Evolutionary conservation across 768 basidiomycete species (phyloP).

Genomic region (Podaxis sp.): DNA sequence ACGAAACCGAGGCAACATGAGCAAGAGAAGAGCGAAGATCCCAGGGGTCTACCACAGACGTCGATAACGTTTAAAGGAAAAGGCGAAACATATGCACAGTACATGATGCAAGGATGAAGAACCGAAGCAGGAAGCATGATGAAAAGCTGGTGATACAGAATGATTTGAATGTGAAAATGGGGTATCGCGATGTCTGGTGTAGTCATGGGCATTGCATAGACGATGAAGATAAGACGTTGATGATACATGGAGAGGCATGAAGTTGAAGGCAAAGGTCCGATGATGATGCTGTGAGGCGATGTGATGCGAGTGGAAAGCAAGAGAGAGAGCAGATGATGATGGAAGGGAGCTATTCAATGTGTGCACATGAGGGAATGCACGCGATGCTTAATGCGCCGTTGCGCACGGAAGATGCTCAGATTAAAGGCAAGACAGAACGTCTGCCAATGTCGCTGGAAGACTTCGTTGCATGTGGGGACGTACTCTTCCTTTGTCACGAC

Average conservation of each 20-base stretch:
- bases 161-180: not conserved
- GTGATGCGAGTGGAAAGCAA: not conserved
- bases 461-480: conserved; percentile 7
- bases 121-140: conserved; percentile 3
- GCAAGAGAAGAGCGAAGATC: not conserved
- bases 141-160: conserved; percentile 5
- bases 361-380: conserved; percentile 8
- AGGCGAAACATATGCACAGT: conserved; percentile 6
- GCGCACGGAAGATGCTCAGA: conserved; percentile 11
- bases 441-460: conserved; percentile 13
- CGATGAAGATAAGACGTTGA: conserved; percentile 8
- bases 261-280: not conserved
- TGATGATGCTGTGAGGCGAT: conserved; percentile 6
- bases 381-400: conserved; percentile 11
- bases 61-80: not conserved
- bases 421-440: conserved; percentile 10
- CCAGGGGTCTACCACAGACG: conserved; percentile 7
- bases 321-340: not conserved
- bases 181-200: conserved; percentile 12
- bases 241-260: conserved; percentile 3
- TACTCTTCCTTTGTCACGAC: conserved; percentile 7
- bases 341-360: not conserved
- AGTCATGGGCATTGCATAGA: conserved; percentile 10
- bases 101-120: conserved; percentile 3
- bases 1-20: not conserved